These are phyloP conservation scores for Phytophthora cactorum DNA, from an alignment of 352 stramenopile species.

Conservation along the genomic window DNA sequence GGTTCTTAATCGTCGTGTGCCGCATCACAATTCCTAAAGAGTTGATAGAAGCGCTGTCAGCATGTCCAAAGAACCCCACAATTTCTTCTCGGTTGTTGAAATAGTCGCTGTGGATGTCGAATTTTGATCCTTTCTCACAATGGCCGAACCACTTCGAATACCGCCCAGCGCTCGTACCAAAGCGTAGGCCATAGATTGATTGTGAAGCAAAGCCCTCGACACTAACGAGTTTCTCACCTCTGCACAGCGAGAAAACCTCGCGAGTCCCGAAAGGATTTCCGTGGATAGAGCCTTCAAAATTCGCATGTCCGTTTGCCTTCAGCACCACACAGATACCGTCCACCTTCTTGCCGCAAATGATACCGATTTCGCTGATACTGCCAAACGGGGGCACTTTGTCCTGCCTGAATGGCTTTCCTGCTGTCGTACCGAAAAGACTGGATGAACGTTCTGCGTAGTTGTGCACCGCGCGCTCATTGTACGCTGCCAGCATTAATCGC, in stretches of 20 bases:
- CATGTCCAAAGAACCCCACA: slow-evolving; percentile 69
- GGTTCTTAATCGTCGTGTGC: slow-evolving; percentile 71
- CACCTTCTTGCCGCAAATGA: slow-evolving; percentile 74
- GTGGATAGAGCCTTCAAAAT: slow-evolving; percentile 54
- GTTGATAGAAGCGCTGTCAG: slow-evolving; percentile 68
- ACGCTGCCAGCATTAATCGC: slow-evolving; percentile 75
- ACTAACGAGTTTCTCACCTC: slow-evolving; percentile 62
- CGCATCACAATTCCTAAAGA: slow-evolving; percentile 70
- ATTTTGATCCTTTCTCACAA: slow-evolving; percentile 70
- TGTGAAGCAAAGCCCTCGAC: slow-evolving; percentile 81
- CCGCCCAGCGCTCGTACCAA: slow-evolving; percentile 58
- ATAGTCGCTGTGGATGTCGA: slow-evolving; percentile 68
- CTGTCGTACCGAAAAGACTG: slow-evolving; percentile 44
- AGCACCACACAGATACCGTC: slow-evolving; percentile 69
- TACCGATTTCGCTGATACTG: slow-evolving; percentile 66
- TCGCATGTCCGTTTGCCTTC: slow-evolving; percentile 56
- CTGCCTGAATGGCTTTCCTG: slow-evolving; percentile 59
- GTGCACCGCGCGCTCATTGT: slow-evolving; percentile 69
- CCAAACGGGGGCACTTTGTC: slow-evolving; percentile 70
- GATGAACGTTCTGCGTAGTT: slow-evolving; percentile 70
- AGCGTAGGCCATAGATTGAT: slow-evolving; percentile 70
- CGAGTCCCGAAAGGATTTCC: slow-evolving; percentile 77
- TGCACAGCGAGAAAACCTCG: slow-evolving; percentile 61
- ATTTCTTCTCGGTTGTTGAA: slow-evolving; percentile 66
- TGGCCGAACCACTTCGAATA: slow-evolving; percentile 84